Evolutionary conservation across 106 monocot genomes (phyloP), one percentile per base, ranked within the genome.

Genomic region (Allium cepa): DNA sequence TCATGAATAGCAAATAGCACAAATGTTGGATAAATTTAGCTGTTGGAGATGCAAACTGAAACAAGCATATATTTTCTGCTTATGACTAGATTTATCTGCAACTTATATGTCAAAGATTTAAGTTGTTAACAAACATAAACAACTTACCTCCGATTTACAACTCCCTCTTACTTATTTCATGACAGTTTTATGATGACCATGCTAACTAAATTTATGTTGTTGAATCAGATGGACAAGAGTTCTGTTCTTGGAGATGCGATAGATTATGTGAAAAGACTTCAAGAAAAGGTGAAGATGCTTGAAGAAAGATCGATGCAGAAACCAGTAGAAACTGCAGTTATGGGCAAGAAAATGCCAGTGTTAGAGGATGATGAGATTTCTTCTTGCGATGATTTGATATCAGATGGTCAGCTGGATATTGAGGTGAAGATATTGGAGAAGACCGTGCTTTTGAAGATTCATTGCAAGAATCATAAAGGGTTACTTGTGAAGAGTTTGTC

Each of bases 381-480:
- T 45, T 75, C 68, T 8, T 27, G 50, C 17, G 79, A 71, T 17
- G 81, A 81, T 7, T 18, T 15, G 9, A 48, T 36, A 4, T 2
- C 50, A 45, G 26, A 74, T 0, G 13, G 18, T 28, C 71, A 22
- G 10, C 63, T 57, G 0, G 68, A 81, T 59, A 72, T 83, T 53
- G 75, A 83, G 26, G 83, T 50, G 22, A 83, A 60, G 52, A 9
- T 83, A n/a, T 73, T 75, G 3, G 83, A 70, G 11, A 79, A 69
- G 67, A 76, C 61, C 1, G 70, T 79, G 0, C 77, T 83, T 16
- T n/a, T 88, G 7, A 83, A 75, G 66, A 74, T 88, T 17, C 81
- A 88, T 79, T 83, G 88, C 73, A 75, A 76, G 51, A 74, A 76
- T 10, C 53, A 51, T 14, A 80, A 78, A 62, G 83, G 80, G 0